Evolutionary conservation across 2,329 filamentous ascomycete species (phyloP).

Genomic region (Macrophomina phaseolina): DNA sequence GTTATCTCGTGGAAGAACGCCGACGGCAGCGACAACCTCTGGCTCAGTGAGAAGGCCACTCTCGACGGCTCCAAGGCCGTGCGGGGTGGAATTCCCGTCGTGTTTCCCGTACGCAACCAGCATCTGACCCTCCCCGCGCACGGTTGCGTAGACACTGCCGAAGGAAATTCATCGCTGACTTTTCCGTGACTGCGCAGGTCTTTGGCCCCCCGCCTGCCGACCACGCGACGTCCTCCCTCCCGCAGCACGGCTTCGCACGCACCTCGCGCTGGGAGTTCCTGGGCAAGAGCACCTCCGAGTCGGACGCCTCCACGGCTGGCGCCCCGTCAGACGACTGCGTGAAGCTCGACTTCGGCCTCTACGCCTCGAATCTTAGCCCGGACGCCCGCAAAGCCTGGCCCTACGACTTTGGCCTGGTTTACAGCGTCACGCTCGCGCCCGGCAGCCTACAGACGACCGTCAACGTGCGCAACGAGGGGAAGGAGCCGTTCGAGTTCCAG

Average conservation of each 20-base stretch:
- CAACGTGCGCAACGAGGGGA: constrained; percentile 87
- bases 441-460: constrained; percentile 79
- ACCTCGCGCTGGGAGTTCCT: constrained; percentile 92
- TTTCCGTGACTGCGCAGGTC: constrained; percentile 59
- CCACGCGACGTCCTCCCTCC: constrained; percentile 76
- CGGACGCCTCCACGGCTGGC: constrained; percentile 44
- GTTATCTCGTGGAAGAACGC: constrained; percentile 87
- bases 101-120: constrained; percentile 76
- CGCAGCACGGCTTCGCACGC: constrained; percentile 95
- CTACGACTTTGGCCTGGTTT: constrained; percentile 86
- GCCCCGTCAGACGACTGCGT: constrained; percentile 62
- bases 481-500: constrained; percentile 86
- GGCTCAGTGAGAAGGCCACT: constrained; percentile 78
- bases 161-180: neutral
- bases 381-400: constrained; percentile 78
- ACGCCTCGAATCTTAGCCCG: constrained; percentile 71
- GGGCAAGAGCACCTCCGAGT: constrained; percentile 80
- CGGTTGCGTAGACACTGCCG: neutral
- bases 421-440: constrained; percentile 84
- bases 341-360: constrained; percentile 95
- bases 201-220: constrained; percentile 83
- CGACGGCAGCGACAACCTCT: constrained; percentile 80
- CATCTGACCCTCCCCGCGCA: neutral
- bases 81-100: constrained; percentile 87
- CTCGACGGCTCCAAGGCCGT: constrained; percentile 90